phyloP scores from a whole-genome alignment of 768 basidiomycete species.

The Sarcodon aspratus region DNA sequence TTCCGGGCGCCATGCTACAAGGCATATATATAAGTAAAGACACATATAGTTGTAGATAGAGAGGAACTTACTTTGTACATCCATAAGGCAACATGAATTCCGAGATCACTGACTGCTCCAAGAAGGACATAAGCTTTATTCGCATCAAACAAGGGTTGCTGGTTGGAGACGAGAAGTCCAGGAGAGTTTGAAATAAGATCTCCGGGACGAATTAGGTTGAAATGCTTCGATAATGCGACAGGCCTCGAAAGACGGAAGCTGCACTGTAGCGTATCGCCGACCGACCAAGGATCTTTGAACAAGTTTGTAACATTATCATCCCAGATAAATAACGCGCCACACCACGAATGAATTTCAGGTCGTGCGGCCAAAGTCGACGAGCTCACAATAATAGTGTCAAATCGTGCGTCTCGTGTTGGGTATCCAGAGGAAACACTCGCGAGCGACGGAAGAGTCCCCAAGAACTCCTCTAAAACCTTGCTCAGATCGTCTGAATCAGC shows the following conservation, averaged over 20 bases:
- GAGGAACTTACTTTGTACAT: constrained; percentile 25
- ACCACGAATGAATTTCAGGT: not conserved
- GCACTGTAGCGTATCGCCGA: not conserved
- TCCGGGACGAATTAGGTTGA: not conserved
- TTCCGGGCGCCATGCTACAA: constrained; percentile 7
- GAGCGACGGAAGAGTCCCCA: not conserved
- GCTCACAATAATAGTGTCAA: not conserved
- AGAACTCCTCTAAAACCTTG: not conserved
- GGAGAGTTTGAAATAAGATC: not conserved
- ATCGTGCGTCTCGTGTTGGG: not conserved
- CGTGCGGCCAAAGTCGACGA: not conserved
- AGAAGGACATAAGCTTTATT: constrained; percentile 24
- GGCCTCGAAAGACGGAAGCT: not conserved
- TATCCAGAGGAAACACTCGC: not conserved
- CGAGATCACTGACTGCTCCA: constrained; percentile 28
- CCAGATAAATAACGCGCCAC: not conserved
- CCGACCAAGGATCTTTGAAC: not conserved
- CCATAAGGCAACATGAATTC: constrained; percentile 26
- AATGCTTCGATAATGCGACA: not conserved
- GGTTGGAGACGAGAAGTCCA: not conserved
- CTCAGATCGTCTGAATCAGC: not conserved
- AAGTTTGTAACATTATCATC: not conserved
- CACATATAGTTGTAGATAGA: not conserved
- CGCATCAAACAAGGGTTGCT: constrained; percentile 12
- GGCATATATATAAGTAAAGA: not conserved